Percentiles rank a stretch among this genome's conserved stretches.
phyloP scores from a whole-genome alignment of 2,329 filamentous ascomycete genomes.

The Lasiodiplodia sp. region DNA sequence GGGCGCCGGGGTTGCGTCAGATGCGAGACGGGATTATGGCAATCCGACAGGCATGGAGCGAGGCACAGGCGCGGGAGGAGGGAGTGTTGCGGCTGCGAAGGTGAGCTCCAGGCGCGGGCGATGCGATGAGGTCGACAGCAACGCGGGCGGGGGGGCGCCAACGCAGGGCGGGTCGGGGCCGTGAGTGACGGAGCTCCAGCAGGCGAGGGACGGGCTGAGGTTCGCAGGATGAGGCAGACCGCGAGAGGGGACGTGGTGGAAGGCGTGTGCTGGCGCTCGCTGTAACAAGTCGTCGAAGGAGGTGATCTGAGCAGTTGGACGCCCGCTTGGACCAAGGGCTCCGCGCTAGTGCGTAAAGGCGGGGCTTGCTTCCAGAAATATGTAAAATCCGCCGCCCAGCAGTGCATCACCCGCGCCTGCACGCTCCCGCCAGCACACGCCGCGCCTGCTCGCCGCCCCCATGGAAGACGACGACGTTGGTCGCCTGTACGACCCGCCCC shows the following conservation, averaged over 20 bases:
- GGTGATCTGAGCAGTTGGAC: constrained; percentile 25
- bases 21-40: constrained; percentile 9
- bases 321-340: constrained; percentile 12
- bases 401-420: constrained; percentile 23
- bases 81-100: constrained; percentile 11
- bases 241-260: constrained; percentile 24
- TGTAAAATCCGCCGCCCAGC: constrained; percentile 1
- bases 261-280: constrained; percentile 24
- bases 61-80: constrained; percentile 6
- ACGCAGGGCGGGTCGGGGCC: constrained; percentile 22
- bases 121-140: constrained; percentile 24
- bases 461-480: constrained; percentile 26
- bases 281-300: constrained; percentile 28
- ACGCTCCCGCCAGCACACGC: neutral
- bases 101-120: constrained; percentile 12
- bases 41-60: constrained; percentile 26
- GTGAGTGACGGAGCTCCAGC: constrained; percentile 21
- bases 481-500: constrained; percentile 20
- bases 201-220: constrained; percentile 10
- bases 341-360: constrained; percentile 24
- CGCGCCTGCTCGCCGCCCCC: neutral
- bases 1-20: constrained; percentile 18
- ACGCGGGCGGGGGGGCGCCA: constrained; percentile 21
- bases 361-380: constrained; percentile 23
- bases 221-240: constrained; percentile 19